Base-by-base conservation (phyloP, 768 basidiomycete genomes). In the Daedalea quercina region DNA sequence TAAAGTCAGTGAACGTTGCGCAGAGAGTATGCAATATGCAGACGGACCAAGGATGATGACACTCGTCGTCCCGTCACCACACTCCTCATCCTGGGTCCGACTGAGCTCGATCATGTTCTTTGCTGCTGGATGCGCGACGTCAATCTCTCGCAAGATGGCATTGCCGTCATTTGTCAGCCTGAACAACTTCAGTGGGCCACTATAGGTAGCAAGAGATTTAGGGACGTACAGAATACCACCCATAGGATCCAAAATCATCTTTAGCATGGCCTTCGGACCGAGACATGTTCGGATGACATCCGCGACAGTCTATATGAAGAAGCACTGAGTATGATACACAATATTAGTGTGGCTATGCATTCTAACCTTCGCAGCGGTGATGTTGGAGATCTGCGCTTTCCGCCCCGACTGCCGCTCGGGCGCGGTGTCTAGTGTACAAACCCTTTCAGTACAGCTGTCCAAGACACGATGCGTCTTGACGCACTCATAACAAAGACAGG, bases 211-310 rank as follows among this genome's bases (percentile, higher is more conserved):
- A 23, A 19, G 2, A 35, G 33, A 31, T 19, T 35, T 17, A 49
- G 35, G 33, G 44, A 45, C 13, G 50, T 53, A 95, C 95, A 97
- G 65, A 61, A 99, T 98, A 50, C 96, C 96, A 49, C 96, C 96
- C 96, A 99, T 98, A 1, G 94, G 94, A 73, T 98, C 95, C 42
- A 97, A 72, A 61, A 98, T 96, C 96, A 99, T 98, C 78, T 98
- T 99, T 49, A 98, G 75, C 96, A 98, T 98, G 40, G 96, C 85
- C 65, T 96, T 95, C 0, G 95, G 95, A 1, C 94, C 96, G 33
- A 98, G 70, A 79, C 96, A 98, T 57, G 95, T 98, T 56, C 95
- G 72, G 62, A 98, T 97, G 3, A 99, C 94, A 77, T 98, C 96
- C 57, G 95, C 93, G 1, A 98, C 94, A 9, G 93, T 96, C 94